Evolutionary conservation across 2,329 filamentous ascomycete genomes (phyloP).

Genomic region (Endoconidiophora polonica): DNA sequence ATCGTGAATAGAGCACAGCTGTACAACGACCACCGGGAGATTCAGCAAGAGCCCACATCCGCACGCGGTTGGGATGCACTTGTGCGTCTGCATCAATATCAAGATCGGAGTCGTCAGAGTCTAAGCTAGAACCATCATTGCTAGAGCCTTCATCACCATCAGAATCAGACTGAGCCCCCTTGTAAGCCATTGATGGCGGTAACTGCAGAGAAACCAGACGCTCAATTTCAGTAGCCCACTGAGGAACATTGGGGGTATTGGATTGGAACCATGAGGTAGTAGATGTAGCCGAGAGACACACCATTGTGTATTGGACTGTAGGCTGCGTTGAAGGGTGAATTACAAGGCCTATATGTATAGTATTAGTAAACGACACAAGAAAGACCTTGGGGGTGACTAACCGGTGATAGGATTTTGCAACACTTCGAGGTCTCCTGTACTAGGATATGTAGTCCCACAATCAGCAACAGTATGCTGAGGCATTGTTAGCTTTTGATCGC

Average conservation of each 20-base stretch:
- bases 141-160: slow-evolving; percentile 16
- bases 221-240: slow-evolving; percentile 33
- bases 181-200: slow-evolving; percentile 28
- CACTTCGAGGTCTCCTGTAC: slow-evolving; percentile 15
- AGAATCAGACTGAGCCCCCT: slow-evolving; percentile 21
- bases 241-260: slow-evolving; percentile 17
- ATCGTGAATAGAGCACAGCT: slow-evolving; percentile 32
- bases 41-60: slow-evolving; percentile 35
- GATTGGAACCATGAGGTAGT: slow-evolving; percentile 36
- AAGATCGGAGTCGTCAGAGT: slow-evolving; percentile 19
- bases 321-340: slow-evolving; percentile 22
- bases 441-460: slow-evolving; percentile 31
- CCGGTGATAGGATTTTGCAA: slow-evolving; percentile 30
- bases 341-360: slow-evolving; percentile 25
- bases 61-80: slow-evolving; percentile 32
- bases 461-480: slow-evolving; percentile 24
- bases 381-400: slow-evolving; percentile 17
- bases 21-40: slow-evolving; percentile 36
- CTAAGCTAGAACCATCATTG: slow-evolving; percentile 12
- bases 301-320: slow-evolving; percentile 33
- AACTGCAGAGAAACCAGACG: slow-evolving; percentile 28
- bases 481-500: slow-evolving; percentile 14
- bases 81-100: slow-evolving; percentile 22
- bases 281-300: slow-evolving; percentile 35
- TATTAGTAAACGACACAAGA: slow-evolving; percentile 9